A percentile compares a stretch with the other conserved stretches of the same genome.
Evolutionary conservation across 805 yeast species (phyloP).

Genomic region (Wickerhamomyces rabaulensis): DNA sequence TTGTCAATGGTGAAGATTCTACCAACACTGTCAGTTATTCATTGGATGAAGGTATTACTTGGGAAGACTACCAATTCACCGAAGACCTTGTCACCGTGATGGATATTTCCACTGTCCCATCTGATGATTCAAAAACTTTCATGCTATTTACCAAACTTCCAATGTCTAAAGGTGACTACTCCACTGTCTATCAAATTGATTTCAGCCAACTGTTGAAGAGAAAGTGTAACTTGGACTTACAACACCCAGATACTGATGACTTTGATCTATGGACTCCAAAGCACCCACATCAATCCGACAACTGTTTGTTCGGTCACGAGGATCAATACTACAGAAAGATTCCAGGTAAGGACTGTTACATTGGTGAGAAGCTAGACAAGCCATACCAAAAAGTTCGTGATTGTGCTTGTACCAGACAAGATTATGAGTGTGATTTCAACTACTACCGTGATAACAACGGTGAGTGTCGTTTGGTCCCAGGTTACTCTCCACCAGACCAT

Average conservation of each 20-base stretch:
- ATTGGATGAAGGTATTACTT: constrained; percentile 71
- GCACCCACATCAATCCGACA: constrained; percentile 44
- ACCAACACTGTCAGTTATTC: constrained; percentile 64
- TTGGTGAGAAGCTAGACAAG: constrained; percentile 51
- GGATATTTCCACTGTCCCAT: constrained; percentile 86
- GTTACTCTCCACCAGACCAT: constrained; percentile 63
- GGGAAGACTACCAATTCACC: constrained; percentile 64
- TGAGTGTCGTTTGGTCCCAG: constrained; percentile 79
- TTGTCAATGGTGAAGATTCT: constrained; percentile 53
- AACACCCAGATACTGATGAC: constrained; percentile 44
- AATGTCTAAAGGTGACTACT: constrained; percentile 37
- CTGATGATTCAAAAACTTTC: constrained; percentile 82
- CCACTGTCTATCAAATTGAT: constrained; percentile 50
- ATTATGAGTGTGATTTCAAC: constrained; percentile 93
- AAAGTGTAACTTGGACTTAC: constrained; percentile 49
- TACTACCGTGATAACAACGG: constrained; percentile 68
- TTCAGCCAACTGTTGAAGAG: constrained; percentile 46
- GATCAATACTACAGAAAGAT: constrained; percentile 53
- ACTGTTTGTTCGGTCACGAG: constrained; percentile 71
- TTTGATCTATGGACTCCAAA: constrained; percentile 61
- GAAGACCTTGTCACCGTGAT: constrained; percentile 48
- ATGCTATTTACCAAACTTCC: constrained; percentile 52
- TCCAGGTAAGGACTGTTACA: constrained; percentile 59
- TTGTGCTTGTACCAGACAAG: constrained; percentile 82
- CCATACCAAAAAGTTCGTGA: constrained; percentile 55